Evolutionary conservation across 208 protist genomes (phyloP).

Genomic region (Lotmaria passim): DNA sequence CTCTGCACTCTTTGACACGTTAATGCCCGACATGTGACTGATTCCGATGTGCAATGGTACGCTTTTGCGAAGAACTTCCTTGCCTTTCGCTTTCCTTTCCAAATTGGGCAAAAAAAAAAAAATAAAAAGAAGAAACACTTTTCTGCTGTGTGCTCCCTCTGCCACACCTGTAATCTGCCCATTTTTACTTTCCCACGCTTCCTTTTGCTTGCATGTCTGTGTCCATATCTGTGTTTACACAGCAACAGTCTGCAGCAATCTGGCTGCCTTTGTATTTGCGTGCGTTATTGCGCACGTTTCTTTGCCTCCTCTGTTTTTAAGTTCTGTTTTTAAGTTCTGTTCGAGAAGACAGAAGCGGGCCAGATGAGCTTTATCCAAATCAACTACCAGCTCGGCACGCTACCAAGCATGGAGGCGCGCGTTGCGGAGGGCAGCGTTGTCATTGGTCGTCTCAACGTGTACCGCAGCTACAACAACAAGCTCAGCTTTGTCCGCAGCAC

Average conservation of each 20-base stretch:
- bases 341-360: not conserved
- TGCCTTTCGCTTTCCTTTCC: no score
- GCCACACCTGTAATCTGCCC: no score
- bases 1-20: no score
- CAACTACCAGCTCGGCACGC: slow-evolving; percentile 47
- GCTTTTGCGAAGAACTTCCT: no score
- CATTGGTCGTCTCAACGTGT: slow-evolving; percentile 60
- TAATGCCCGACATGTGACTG: no score
- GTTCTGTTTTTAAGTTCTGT: not conserved
- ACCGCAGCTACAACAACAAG: slow-evolving; percentile 37
- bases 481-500: slow-evolving; percentile 61
- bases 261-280: not conserved
- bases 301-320: not conserved
- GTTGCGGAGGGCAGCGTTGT: slow-evolving; percentile 59
- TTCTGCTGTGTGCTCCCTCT: no score
- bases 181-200: no score
- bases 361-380: slow-evolving; percentile 12
- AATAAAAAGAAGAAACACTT: no score
- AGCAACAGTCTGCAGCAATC: not conserved
- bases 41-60: no score
- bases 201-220: not conserved
- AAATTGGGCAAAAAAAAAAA: no score
- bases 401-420: slow-evolving; percentile 45
- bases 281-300: not conserved
- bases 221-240: not conserved